A percentile compares a stretch with the other conserved stretches of the same genome.
Evolutionary conservation across 331 rosid genomes (phyloP).

Genomic region (Rosa hybrid): DNA sequence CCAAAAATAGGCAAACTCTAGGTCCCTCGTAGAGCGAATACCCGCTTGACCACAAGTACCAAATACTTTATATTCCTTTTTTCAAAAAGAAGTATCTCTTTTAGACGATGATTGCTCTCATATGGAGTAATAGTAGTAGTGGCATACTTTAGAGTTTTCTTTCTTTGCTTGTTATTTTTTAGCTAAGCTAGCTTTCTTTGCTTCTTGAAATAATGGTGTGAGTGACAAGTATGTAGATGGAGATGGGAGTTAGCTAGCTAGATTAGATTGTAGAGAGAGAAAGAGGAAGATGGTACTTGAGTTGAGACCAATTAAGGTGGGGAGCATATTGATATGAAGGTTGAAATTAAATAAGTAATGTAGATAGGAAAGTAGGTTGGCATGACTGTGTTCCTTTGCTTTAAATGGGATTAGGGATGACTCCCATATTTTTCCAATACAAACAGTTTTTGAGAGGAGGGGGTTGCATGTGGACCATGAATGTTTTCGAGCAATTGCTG

Average conservation of each 20-base stretch:
- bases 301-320: slow-evolving; percentile 86
- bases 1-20: slow-evolving; percentile 41
- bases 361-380: slow-evolving; percentile 55
- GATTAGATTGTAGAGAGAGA: not conserved
- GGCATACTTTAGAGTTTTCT: slow-evolving; percentile 51
- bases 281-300: slow-evolving; percentile 19
- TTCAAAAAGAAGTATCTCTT: slow-evolving; percentile 48
- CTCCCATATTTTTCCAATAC: slow-evolving; percentile 54
- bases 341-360: slow-evolving; percentile 61
- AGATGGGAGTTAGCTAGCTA: slow-evolving; percentile 13
- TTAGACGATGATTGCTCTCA: slow-evolving; percentile 84
- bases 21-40: slow-evolving; percentile 52
- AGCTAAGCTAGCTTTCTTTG: slow-evolving; percentile 38
- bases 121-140: slow-evolving; percentile 44
- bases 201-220: slow-evolving; percentile 34
- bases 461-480: slow-evolving; percentile 55
- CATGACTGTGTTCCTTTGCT: slow-evolving; percentile 52
- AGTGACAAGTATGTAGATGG: slow-evolving; percentile 41
- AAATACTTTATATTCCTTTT: not conserved
- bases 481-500: slow-evolving; percentile 39
- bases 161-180: slow-evolving; percentile 34
- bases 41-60: slow-evolving; percentile 76
- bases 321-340: slow-evolving; percentile 80
- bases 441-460: slow-evolving; percentile 40
- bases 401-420: slow-evolving; percentile 44